A percentile compares a stretch with the other conserved stretches of the same genome.
phyloP scores from a whole-genome alignment of 169 alveolate genomes.

The Eimeria sp. region DNA sequence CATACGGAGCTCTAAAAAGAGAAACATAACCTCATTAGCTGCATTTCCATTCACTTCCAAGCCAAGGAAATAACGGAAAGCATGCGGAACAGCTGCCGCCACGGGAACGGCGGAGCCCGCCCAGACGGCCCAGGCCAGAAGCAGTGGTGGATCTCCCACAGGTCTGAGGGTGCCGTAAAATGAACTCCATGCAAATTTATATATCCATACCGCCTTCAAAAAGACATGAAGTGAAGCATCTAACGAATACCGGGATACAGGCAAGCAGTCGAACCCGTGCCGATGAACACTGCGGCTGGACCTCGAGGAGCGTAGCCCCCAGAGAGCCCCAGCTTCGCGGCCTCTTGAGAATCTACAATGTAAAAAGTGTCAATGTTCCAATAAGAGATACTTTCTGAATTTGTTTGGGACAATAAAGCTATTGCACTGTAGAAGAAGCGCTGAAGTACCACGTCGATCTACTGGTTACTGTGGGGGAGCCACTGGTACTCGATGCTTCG shows the following conservation, averaged over 20 bases:
- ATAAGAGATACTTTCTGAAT: not conserved
- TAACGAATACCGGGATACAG: not conserved
- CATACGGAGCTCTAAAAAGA: not conserved
- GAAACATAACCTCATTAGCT: not conserved
- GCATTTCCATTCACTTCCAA: not conserved
- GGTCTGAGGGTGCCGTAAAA: not conserved
- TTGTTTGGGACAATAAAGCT: not conserved
- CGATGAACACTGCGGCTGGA: not conserved
- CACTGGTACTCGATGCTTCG: constrained; percentile 15
- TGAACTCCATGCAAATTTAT: not conserved
- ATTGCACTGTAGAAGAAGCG: not conserved
- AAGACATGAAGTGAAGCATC: constrained; percentile 6
- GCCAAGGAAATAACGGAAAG: not conserved
- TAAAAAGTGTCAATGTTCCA: not conserved
- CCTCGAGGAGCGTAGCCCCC: constrained; percentile 31
- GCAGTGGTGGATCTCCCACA: not conserved
- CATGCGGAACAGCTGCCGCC: constrained; percentile 8
- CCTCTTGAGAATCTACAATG: not conserved
- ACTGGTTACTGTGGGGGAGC: constrained; percentile 49
- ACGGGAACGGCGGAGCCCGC: constrained; percentile 18
- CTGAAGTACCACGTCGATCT: not conserved
- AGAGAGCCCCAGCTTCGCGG: not conserved
- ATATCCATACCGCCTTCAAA: not conserved
- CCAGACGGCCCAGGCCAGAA: not conserved
- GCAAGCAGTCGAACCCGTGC: not conserved